These are phyloP conservation scores for Tripterygium wilfordii DNA, from an alignment of 177 flowering plant genomes.

Conservation along the genomic window DNA sequence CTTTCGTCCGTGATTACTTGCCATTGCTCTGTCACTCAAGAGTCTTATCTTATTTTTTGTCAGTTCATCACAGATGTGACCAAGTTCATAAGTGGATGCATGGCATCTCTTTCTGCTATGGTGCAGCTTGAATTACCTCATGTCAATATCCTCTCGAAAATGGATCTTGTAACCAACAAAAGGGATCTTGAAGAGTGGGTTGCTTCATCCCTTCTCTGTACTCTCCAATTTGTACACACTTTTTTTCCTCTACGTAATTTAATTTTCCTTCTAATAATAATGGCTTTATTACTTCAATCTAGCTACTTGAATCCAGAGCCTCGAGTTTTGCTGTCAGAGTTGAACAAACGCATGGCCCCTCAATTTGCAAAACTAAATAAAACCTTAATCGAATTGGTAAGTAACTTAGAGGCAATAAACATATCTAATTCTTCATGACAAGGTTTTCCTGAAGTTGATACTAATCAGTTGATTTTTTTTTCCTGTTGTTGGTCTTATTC, in stretches of 20 bases:
- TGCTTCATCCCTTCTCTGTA: background rate
- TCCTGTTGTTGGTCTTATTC: no score
- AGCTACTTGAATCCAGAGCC: slow-evolving; percentile 83
- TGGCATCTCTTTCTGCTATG: slow-evolving; percentile 98
- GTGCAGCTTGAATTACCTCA: slow-evolving; percentile 92
- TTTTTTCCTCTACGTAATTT: background rate
- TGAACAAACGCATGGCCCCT: slow-evolving; percentile 88
- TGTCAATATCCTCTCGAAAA: slow-evolving; percentile 88
- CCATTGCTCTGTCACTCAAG: no score
- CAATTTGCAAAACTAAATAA: slow-evolving; percentile 79
- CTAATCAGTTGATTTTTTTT: no score
- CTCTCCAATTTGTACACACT: background rate
- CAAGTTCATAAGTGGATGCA: slow-evolving; percentile 93
- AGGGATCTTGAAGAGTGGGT: slow-evolving; percentile 67
- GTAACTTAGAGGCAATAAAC: slow-evolving; percentile 21
- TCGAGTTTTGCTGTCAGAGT: slow-evolving; percentile 51
- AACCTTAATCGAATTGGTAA: slow-evolving; percentile 74
- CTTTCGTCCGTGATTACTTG: background rate
- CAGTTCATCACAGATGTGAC: slow-evolving; percentile 95
- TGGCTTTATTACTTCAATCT: slow-evolving; percentile 1
- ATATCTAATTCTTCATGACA: no score
- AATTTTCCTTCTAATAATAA: background rate
- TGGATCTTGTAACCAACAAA: slow-evolving; percentile 86
- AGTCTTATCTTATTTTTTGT: background rate
- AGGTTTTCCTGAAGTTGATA: no score